These are phyloP conservation scores for Volvox africanus DNA, from an alignment of 139 green algal genomes.

Conservation along the genomic window DNA sequence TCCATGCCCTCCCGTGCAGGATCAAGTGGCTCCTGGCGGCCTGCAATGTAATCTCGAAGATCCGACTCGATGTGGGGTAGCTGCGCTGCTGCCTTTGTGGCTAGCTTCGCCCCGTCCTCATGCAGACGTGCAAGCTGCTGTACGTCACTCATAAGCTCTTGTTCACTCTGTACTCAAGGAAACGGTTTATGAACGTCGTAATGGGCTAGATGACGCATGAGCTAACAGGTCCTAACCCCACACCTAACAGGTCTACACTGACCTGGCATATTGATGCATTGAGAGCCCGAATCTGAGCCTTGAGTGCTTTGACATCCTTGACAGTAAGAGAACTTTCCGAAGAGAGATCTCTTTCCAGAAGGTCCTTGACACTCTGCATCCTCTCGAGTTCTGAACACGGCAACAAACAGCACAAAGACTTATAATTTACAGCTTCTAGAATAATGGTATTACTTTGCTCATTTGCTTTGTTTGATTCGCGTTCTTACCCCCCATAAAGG, in stretches of 20 bases:
- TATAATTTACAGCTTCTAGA: too few relatives aligned
- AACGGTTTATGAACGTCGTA: not conserved
- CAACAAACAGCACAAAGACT: too few relatives aligned
- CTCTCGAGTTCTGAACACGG: not conserved
- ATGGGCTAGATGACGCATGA: not conserved
- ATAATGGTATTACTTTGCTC: too few relatives aligned
- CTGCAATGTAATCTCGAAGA: constrained; percentile 11
- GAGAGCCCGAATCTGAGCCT: constrained; percentile 27
- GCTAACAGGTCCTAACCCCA: not conserved
- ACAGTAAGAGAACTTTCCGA: not conserved
- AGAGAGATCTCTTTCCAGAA: not conserved
- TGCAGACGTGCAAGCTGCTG: constrained; percentile 7
- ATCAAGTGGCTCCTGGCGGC: not conserved
- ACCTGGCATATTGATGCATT: constrained; percentile 19
- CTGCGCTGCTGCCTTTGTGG: constrained; percentile 10
- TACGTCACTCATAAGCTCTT: constrained; percentile 6
- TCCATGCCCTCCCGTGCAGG: not conserved
- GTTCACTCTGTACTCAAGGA: not conserved
- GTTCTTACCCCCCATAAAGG: constrained; percentile 39
- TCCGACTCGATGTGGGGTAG: constrained; percentile 30
- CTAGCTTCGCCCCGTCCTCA: not conserved
- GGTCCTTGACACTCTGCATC: not conserved
- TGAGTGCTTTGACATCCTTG: constrained; percentile 18
- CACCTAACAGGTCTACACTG: not conserved
- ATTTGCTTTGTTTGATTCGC: too few relatives aligned